Evolutionary conservation across 1,284 basidiomycete species (phyloP), one percentile per base, ranked within the genome.

Genomic region (Macrocybe sp.): DNA sequence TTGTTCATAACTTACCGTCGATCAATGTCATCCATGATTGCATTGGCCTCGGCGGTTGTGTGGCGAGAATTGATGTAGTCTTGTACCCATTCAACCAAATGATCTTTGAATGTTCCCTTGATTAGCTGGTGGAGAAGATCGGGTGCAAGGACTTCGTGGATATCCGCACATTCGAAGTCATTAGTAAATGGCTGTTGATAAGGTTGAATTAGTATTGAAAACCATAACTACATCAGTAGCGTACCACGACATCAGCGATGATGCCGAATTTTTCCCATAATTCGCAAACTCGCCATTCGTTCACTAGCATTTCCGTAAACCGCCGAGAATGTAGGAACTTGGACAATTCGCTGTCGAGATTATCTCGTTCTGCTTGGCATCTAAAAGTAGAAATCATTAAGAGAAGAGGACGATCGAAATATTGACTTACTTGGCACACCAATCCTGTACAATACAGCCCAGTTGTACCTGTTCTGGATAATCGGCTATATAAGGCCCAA

Each of bases 401-500:
- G 36, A 42, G 40, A 22, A 4, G 10, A 54, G 40, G 29, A 36
- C 29, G 10, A 7, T 28, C 16, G 16, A 4, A 31, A 33, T 11
- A 34, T 29, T 9, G 16, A 53, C 58, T 22, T 42, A 62, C 61
- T 44, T 46, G 2, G 55, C 31, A 44, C 62, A 62, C 60, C 60
- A 62, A 4, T 52, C 55, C 46, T 52, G 55, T 1, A 63, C 60
- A 16, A 59, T 52, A 16, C 57, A 28, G 3, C 45, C 45, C 9
- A 54, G 38, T 22, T 22, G 22, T 5, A 45, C 47, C 28, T 54
- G 53, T 37, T 54, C 53, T 5, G 60, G 61, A 49, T 64, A 62
- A 43, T 64, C 59, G 6, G 59, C 61, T 41, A 62, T 62, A 36
- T 55, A 59, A 8, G 59, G 58, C 3, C 59, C 59, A 16, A 61